These are phyloP conservation scores for Aspergillus amoenus DNA, from an alignment of 2,329 filamentous ascomycete genomes.

Conservation along the genomic window DNA sequence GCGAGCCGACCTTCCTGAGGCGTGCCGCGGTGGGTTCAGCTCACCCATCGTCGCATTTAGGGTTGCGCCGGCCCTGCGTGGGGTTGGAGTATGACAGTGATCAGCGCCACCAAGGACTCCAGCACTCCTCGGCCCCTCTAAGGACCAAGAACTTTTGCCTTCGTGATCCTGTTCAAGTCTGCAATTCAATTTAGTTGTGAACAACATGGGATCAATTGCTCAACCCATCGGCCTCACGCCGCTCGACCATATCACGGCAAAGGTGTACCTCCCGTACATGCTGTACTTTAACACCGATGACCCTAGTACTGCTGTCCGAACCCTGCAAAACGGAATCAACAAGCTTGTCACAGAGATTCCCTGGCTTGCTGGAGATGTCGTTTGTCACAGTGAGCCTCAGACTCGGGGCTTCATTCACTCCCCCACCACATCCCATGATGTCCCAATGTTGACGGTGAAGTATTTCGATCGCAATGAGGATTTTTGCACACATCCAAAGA, in stretches of 20 bases:
- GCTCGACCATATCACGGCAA: constrained; percentile 9
- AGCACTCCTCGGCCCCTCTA: too few species aligned
- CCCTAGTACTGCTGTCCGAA: background rate
- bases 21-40: too few species aligned
- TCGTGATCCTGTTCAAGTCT: too few species aligned
- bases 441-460: constrained; percentile 6
- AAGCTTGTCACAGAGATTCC: constrained; percentile 2
- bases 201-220: background rate
- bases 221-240: constrained; percentile 6
- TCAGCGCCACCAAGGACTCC: too few species aligned
- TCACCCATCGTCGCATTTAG: too few species aligned
- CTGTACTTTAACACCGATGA: constrained; percentile 3
- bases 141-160: too few species aligned
- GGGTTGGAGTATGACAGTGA: too few species aligned
- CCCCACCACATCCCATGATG: background rate
- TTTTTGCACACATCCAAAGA: background rate
- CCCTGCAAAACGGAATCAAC: constrained; percentile 4
- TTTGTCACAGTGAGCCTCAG: background rate
- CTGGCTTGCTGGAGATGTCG: background rate
- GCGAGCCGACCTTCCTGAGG: too few species aligned
- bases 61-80: too few species aligned
- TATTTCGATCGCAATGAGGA: background rate
- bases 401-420: background rate
- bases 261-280: constrained; percentile 2
- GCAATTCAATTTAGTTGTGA: too few species aligned